Evolutionary conservation across 1,139 yeast genomes (phyloP).

Genomic region (Magnusiomyces sp.): DNA sequence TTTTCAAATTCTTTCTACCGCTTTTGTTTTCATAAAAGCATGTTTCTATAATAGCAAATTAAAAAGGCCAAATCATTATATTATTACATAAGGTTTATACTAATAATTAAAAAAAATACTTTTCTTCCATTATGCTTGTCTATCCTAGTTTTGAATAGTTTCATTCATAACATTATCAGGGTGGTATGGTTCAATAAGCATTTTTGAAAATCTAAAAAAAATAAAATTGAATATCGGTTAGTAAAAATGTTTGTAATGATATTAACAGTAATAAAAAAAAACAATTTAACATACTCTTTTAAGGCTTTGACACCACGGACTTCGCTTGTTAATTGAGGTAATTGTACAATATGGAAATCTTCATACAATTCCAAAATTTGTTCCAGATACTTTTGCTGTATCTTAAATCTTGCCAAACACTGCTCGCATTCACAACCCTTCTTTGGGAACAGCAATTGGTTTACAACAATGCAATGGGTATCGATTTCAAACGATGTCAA

Average conservation of each 20-base stretch:
- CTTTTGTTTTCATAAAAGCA: too few relatives aligned
- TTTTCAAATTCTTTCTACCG: too few relatives aligned
- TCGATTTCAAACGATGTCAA: conserved; percentile 91
- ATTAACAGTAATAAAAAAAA: conserved; percentile 23
- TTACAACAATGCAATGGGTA: conserved; percentile 89
- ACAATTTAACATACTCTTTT: conserved; percentile 45
- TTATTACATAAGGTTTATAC: too few relatives aligned
- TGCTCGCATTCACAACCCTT: conserved; percentile 67
- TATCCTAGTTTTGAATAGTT: not conserved
- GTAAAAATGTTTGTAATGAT: not conserved
- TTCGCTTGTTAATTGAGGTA: conserved; percentile 90
- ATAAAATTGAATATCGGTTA: not conserved
- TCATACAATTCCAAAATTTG: conserved; percentile 92
- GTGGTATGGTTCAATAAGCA: conserved; percentile 28
- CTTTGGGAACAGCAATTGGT: conserved; percentile 75
- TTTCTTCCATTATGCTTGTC: too few relatives aligned
- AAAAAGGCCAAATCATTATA: too few relatives aligned
- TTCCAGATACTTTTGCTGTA: conserved; percentile 90
- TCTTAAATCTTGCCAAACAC: conserved; percentile 87
- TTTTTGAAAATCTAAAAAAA: conserved; percentile 22
- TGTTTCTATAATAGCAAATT: too few relatives aligned
- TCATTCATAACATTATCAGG: conserved; percentile 13
- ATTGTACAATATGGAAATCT: conserved; percentile 89
- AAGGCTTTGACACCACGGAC: conserved; percentile 85
- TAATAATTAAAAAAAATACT: too few relatives aligned